A percentile compares a stretch with the other conserved stretches of the same genome.
phyloP scores from a whole-genome alignment of 202 grass and related monocot genomes.

The Panicum hallii region DNA sequence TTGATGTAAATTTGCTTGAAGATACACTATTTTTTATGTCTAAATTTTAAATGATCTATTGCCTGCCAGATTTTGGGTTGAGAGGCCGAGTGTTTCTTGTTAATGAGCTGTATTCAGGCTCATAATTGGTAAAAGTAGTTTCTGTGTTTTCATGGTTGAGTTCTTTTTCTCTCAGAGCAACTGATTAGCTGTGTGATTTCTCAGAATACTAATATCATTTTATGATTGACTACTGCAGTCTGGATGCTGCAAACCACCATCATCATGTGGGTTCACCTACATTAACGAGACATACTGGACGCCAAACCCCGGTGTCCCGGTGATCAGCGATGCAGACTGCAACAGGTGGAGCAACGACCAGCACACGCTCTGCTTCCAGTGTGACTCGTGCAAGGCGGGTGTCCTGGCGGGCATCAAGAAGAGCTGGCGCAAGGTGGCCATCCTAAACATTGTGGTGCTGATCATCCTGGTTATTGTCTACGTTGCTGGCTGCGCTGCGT shows the following conservation, averaged over 20 bases:
- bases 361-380: conserved; percentile 68
- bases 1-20: conserved; percentile 26
- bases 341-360: conserved; percentile 74
- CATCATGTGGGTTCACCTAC: conserved; percentile 74
- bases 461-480: conserved; percentile 92
- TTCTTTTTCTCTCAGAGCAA: not conserved
- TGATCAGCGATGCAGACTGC: conserved; percentile 53
- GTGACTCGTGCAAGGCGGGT: conserved; percentile 87
- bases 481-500: conserved; percentile 74
- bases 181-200: not conserved
- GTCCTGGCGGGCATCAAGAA: conserved; percentile 84
- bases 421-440: conserved; percentile 94
- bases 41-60: not conserved
- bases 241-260: conserved; percentile 94
- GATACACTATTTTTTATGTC: conserved; percentile 9
- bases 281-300: conserved; percentile 72
- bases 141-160: not conserved
- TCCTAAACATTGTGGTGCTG: conserved; percentile 93
- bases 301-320: not conserved
- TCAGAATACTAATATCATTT: conserved; percentile 41
- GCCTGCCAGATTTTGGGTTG: not conserved
- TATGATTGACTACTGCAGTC: conserved; percentile 58
- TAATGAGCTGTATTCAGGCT: not conserved
- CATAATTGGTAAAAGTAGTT: not conserved
- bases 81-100: not conserved